These are phyloP conservation scores for Claviceps sp. DNA, from an alignment of 2,329 filamentous ascomycete genomes.

Conservation along the genomic window DNA sequence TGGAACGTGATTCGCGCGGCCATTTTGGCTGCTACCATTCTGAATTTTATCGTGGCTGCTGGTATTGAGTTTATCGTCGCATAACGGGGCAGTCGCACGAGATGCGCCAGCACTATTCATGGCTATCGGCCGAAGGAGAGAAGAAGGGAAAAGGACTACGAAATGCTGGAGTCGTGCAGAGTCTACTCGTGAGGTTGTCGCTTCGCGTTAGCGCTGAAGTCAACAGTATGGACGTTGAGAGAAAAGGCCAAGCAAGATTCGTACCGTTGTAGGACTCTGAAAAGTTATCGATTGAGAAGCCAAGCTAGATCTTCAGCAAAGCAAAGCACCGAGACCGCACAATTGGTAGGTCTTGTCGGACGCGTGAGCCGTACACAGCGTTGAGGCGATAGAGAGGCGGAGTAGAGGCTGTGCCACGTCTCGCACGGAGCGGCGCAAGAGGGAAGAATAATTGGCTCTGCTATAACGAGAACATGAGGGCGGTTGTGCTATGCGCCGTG, in stretches of 20 bases:
- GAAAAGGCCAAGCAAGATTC: background rate
- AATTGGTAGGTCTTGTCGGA: background rate
- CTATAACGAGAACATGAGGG: constrained; percentile 24
- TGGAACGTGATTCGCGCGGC: background rate
- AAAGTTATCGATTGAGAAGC: background rate
- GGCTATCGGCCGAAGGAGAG: constrained; percentile 9
- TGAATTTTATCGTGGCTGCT: background rate
- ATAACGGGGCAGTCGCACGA: constrained; percentile 15
- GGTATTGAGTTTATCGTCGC: constrained; percentile 9
- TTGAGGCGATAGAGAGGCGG: background rate
- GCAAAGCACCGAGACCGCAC: background rate
- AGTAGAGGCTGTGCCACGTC: background rate
- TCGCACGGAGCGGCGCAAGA: constrained; percentile 4
- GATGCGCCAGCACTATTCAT: constrained; percentile 19
- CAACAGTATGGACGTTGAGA: background rate
- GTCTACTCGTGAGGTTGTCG: background rate
- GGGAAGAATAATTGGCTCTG: constrained; percentile 12
- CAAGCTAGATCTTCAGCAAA: background rate
- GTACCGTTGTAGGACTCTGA: background rate
- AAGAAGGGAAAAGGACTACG: background rate
- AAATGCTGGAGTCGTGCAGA: background rate
- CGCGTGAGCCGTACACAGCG: background rate
- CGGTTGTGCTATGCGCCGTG: constrained; percentile 3
- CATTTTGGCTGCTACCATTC: background rate
- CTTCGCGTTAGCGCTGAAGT: background rate